These are phyloP conservation scores for Durio zibethinus DNA, from an alignment of 345 rosid genomes.

Conservation along the genomic window DNA sequence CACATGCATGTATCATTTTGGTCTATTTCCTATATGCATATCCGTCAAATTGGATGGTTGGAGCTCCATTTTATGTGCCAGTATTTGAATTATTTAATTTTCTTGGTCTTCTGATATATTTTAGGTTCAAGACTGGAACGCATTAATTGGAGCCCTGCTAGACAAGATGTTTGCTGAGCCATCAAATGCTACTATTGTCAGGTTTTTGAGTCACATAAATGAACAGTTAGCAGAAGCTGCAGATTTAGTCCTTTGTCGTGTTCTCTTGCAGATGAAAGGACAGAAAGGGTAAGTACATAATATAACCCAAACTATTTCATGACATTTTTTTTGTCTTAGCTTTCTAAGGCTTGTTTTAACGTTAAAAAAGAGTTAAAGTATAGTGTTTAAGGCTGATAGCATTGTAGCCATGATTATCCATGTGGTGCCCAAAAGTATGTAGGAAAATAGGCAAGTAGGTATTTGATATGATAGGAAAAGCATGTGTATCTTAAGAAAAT, in stretches of 20 bases:
- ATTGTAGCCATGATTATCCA: neutral
- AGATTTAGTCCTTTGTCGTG: slow-evolving; percentile 51
- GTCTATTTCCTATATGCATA: neutral
- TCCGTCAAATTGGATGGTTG: neutral
- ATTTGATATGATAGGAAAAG: neutral
- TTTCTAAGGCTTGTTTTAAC: neutral
- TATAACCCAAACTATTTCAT: neutral
- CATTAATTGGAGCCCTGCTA: slow-evolving; percentile 56
- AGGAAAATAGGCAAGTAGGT: neutral
- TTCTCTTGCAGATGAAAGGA: slow-evolving; percentile 52
- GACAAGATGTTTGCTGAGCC: slow-evolving; percentile 91
- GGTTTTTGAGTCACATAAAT: slow-evolving; percentile 66
- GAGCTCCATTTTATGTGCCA: neutral
- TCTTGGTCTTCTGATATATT: slow-evolving; percentile 20
- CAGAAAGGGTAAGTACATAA: slow-evolving; percentile 51
- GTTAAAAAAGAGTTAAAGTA: neutral
- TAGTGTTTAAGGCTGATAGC: neutral
- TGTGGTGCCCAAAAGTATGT: neutral
- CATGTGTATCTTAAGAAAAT: neutral
- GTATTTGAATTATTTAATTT: slow-evolving; percentile 1
- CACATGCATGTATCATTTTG: neutral
- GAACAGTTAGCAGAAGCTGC: slow-evolving; percentile 61
- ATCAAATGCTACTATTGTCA: slow-evolving; percentile 71
- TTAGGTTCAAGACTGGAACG: slow-evolving; percentile 75
- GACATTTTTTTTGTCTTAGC: neutral